These are phyloP conservation scores for Pelargonium exstipulatum DNA, from an alignment of 441 rosid species.

Conservation along the genomic window DNA sequence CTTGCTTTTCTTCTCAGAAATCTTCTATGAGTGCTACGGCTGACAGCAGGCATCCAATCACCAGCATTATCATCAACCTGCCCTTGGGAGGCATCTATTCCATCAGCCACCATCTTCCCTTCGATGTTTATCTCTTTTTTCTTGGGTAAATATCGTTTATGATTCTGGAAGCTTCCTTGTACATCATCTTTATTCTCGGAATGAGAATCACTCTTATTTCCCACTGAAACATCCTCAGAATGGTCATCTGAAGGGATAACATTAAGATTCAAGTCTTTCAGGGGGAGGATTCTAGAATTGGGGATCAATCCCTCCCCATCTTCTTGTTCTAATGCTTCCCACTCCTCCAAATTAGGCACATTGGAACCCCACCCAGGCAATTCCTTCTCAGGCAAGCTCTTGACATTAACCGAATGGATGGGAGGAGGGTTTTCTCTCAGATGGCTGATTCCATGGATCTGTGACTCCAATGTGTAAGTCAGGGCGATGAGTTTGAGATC, in stretches of 20 bases:
- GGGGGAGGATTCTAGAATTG: slow-evolving; percentile 63
- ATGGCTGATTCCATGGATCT: slow-evolving; percentile 67
- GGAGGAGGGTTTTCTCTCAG: slow-evolving; percentile 75
- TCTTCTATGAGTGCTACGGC: slow-evolving; percentile 80
- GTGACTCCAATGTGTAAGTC: slow-evolving; percentile 70
- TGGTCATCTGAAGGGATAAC: slow-evolving; percentile 30
- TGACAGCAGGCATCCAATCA: slow-evolving; percentile 87
- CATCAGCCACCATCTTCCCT: slow-evolving; percentile 81
- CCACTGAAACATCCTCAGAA: slow-evolving; percentile 44
- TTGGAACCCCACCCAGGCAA: slow-evolving; percentile 96
- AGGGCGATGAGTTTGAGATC: slow-evolving; percentile 79
- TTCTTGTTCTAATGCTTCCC: slow-evolving; percentile 76
- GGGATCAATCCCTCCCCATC: slow-evolving; percentile 38
- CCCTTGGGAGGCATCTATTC: slow-evolving; percentile 79
- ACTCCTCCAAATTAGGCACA: slow-evolving; percentile 81
- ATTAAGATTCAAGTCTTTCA: slow-evolving; percentile 65
- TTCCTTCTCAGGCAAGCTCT: slow-evolving; percentile 79
- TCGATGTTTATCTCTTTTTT: slow-evolving; percentile 57
- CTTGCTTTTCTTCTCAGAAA: slow-evolving; percentile 69
- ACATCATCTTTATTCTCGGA: slow-evolving; percentile 45
- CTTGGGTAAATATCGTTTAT: slow-evolving; percentile 45
- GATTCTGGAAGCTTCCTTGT: slow-evolving; percentile 35
- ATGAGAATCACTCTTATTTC: slow-evolving; percentile 30
- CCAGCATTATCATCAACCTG: slow-evolving; percentile 45
- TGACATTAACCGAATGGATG: slow-evolving; percentile 58